Evolutionary conservation across 306 rosid genomes (phyloP).

Genomic region (Cicer chorassanicum): DNA sequence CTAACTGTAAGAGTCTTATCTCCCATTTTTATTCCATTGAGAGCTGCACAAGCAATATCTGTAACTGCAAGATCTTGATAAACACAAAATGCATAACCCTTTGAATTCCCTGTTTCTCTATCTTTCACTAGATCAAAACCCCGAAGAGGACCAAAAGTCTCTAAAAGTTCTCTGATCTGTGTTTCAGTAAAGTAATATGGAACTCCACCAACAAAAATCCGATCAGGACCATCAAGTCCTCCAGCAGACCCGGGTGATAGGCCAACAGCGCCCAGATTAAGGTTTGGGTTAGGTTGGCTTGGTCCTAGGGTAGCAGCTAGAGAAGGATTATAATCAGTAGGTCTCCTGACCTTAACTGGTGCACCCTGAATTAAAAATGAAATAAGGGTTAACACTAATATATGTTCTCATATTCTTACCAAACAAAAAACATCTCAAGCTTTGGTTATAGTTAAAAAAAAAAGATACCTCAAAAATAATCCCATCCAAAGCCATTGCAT

Average conservation of each 20-base stretch:
- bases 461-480: conserved; percentile 86
- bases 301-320: conserved; percentile 99
- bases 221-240: conserved; percentile 99
- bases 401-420: background rate
- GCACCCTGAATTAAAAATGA: conserved; percentile 71
- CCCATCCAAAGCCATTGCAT: conserved; percentile 99
- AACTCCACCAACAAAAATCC: conserved; percentile 97
- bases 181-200: conserved; percentile 96
- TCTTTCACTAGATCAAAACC: conserved; percentile 99
- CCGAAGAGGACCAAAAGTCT: conserved; percentile 94
- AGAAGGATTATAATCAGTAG: conserved; percentile 96
- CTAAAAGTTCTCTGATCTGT: conserved; percentile 92
- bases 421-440: conserved; percentile 5
- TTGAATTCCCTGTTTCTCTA: conserved; percentile 97
- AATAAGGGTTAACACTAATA: background rate
- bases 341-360: conserved; percentile 98
- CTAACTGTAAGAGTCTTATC: conserved; percentile 97
- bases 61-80: conserved; percentile 99
- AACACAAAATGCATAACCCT: conserved; percentile 98
- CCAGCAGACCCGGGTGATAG: conserved; percentile 99
- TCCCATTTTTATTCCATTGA: conserved; percentile 99
- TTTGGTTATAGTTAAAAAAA: background rate
- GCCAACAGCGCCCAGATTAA: conserved; percentile 89
- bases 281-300: conserved; percentile 94
- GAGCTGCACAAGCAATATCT: conserved; percentile 98